Evolutionary conservation across 768 basidiomycete species (phyloP).

Genomic region (Mycena metata): DNA sequence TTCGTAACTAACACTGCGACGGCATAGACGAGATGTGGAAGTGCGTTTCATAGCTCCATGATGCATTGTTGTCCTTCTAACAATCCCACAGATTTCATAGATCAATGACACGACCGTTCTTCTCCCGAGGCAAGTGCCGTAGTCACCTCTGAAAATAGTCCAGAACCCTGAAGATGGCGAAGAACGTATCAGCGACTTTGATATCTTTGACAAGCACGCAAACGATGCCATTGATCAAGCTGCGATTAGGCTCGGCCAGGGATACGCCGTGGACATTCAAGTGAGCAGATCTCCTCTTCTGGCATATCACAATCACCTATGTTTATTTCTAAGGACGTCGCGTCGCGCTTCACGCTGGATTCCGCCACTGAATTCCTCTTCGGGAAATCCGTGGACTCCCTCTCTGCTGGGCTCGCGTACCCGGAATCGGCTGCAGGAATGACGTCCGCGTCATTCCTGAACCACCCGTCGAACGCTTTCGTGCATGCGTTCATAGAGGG

Average conservation of each 20-base stretch:
- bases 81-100: conserved; percentile 52
- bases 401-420: conserved; percentile 54
- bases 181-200: conserved; percentile 56
- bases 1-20: neutral
- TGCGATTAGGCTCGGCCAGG: conserved; percentile 48
- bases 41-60: conserved; percentile 33
- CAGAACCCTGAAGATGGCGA: neutral
- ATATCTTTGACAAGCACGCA: conserved; percentile 56
- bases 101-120: conserved; percentile 60
- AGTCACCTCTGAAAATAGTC: no score
- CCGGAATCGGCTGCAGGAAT: conserved; percentile 42
- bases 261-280: conserved; percentile 56
- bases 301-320: neutral
- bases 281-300: conserved; percentile 14
- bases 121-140: conserved; percentile 47
- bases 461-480: conserved; percentile 53
- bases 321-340: conserved; percentile 46
- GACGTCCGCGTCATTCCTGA: conserved; percentile 41
- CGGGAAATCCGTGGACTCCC: conserved; percentile 54
- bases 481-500: conserved; percentile 54
- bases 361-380: conserved; percentile 71
- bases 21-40: conserved; percentile 58
- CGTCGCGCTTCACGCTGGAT: conserved; percentile 66
- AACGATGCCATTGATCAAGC: conserved; percentile 46
- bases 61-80: no score